Evolutionary conservation across 352 stramenopile genomes (phyloP), one percentile per base, ranked within the genome.

Genomic region (Phytopythium ostracodes): DNA sequence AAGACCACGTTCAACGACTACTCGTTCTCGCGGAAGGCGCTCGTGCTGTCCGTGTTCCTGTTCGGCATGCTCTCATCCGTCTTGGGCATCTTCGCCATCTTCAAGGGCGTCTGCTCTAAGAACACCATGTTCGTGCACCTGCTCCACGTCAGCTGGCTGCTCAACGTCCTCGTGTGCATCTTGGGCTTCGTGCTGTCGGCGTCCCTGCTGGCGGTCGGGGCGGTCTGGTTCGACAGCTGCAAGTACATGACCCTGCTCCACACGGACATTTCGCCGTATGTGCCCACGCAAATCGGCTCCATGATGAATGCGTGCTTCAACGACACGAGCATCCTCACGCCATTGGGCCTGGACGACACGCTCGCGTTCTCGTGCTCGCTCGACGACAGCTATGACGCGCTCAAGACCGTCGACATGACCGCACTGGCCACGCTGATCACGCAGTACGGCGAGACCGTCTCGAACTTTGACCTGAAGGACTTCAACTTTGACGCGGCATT

Each of bases 171-270:
- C 0, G 83, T 92, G 18, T 91, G 81, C 60, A 87, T 92, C 38
- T 47, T 92, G n/a, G 82, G 81, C 18, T 94, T 94, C 51, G 80
- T 92, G 9, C 62, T 92, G 4, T 81, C 83, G 1, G 74, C 83
- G 8, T 89, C 79, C 1, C 66, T 94, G 17, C 76, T 94, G 14
- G 85, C 85, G 2, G 81, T 94, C 25, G 80, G 76, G 18, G 85
- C 83, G 42, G 68, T 94, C 38, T 94, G 81, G 81, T 92, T 81
- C 60, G 85, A 94, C 50, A 79, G 76, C 18, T 94, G 85, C 70
- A 84, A 84, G 53, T 92, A 94, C 65, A 85, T 94, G 76, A 87
- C 83, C 60, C 75, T 92, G n/a, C 36, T 92, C 20, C 81, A 91
- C 60, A 67, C 70, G 15, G 78, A 94, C 52, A 78, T 91, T 58